Conservation (phyloP, 2,329 filamentous ascomycete species). For the Botrytis sinoallii region DNA sequence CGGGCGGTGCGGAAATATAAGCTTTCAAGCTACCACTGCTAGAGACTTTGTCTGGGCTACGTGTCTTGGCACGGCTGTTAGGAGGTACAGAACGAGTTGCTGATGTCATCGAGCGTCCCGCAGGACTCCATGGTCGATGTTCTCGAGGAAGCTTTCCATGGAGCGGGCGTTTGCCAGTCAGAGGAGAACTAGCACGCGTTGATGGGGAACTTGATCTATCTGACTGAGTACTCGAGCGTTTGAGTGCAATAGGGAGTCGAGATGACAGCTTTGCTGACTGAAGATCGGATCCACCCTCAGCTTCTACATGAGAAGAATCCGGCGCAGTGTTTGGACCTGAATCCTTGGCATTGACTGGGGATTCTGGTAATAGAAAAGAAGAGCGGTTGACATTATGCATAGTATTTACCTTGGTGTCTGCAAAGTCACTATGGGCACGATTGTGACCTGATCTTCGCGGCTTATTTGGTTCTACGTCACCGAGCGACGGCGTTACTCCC, state of each 20-base stretch:
- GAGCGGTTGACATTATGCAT: constrained; percentile 22
- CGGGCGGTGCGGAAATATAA: constrained; percentile 66
- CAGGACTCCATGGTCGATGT: constrained; percentile 33
- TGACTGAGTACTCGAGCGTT: constrained; percentile 41
- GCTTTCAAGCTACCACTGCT: constrained; percentile 63
- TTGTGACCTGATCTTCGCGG: constrained; percentile 42
- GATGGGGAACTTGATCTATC: constrained; percentile 41
- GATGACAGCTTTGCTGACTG: constrained; percentile 25
- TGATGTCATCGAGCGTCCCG: constrained; percentile 28
- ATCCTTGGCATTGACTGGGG: constrained; percentile 5
- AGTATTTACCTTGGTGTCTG: constrained; percentile 37
- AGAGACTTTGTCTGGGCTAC: constrained; percentile 26
- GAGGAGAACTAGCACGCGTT: constrained; percentile 45
- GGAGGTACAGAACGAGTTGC: constrained; percentile 39
- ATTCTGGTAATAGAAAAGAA: constrained; percentile 14
- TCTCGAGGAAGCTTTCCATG: constrained; percentile 32
- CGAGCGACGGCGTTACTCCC: constrained; percentile 44
- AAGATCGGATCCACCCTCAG: neutral
- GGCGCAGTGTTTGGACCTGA: neutral
- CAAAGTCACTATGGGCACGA: constrained; percentile 60
- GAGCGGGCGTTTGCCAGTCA: constrained; percentile 43
- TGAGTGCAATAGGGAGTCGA: constrained; percentile 32
- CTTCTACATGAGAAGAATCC: neutral
- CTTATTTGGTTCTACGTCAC: constrained; percentile 37
- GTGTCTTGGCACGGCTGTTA: constrained; percentile 36